Base-by-base conservation (phyloP, 331 rosid genomes). In the Rhamnella rubrinervis region DNA sequence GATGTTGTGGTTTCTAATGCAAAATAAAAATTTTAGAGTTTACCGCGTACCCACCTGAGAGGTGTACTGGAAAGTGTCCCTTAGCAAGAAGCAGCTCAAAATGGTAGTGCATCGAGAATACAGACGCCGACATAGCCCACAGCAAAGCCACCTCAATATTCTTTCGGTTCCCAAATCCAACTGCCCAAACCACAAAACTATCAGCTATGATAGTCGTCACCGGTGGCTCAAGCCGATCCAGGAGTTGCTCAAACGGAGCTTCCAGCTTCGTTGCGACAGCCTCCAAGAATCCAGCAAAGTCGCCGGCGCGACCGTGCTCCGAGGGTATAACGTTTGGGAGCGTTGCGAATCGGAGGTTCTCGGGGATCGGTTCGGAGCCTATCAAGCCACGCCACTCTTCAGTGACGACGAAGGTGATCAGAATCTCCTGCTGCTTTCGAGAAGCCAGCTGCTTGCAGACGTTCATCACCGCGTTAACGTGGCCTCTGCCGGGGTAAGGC, bases 301-400 rank as follows among this genome's bases (percentile, higher is more conserved):
- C 68, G 19, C 40, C 53, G 10, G 44, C 47, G 26, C 86, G 47
- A 66, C 21, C 67, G 17, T 46, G 59, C 41, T 73, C 78, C 20
- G 78, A 73, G 37, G 71, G 78, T 41, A 73, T 61, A 38, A 84
- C 66, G 50, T 75, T 78, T 0, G 84, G 81, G 12, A 85, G 49
- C 1, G 81, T 53, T 14, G 71, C 68, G 55, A 76, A 74, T 5
- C 51, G 75, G 65, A 85, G 56, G 65, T 68, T 85, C 11, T 74
- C 61, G 0, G 77, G 84, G 59, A 65, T 81, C 0, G 82, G 82
- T 2, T 81, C 71, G 19, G 86, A 70, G 16, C 77, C 83, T 56
- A 85, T 70, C 37, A 35, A 63, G 55, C 80, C 61, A 18, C 61
- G 64, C 89, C 89, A 81, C 55, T 85, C 89, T 68, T 85, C 65